Evolutionary conservation across 352 stramenopile species (phyloP).

Genomic region (Phytophthora nicotianae): DNA sequence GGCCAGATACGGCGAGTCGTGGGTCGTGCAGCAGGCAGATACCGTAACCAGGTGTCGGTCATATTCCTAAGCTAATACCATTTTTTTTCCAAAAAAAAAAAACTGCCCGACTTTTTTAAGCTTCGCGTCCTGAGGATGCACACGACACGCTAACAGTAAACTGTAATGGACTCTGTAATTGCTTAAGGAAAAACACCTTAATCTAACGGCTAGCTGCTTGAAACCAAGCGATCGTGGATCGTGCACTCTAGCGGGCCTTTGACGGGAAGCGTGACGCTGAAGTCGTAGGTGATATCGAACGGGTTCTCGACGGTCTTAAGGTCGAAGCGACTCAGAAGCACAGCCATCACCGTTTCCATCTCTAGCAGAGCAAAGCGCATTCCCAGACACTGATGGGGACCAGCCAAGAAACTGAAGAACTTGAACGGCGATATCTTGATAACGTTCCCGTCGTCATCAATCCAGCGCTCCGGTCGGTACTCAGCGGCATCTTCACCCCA

Average conservation of each 20-base stretch:
- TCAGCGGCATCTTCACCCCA: conserved; percentile 58
- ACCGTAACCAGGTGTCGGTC: conserved; percentile 8
- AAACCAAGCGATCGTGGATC: conserved; percentile 21
- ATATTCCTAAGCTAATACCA: conserved; percentile 39
- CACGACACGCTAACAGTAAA: background rate
- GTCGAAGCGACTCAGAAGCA: conserved; percentile 46
- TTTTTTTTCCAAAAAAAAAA: conserved; percentile 11
- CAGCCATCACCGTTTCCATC: conserved; percentile 51
- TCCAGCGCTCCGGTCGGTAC: conserved; percentile 52
- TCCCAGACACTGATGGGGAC: conserved; percentile 60
- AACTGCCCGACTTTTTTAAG: background rate
- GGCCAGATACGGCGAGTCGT: background rate
- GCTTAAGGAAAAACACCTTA: background rate
- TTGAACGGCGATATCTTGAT: conserved; percentile 36
- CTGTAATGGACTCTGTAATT: background rate
- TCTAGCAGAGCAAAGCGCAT: conserved; percentile 52
- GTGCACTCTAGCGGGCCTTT: conserved; percentile 42
- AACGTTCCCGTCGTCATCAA: conserved; percentile 52
- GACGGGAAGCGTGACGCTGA: conserved; percentile 36
- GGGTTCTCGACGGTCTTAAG: conserved; percentile 44
- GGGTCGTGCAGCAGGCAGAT: conserved; percentile 4
- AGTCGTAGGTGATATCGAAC: conserved; percentile 50
- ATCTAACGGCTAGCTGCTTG: background rate
- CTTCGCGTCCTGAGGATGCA: background rate
- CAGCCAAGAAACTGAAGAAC: conserved; percentile 64